phyloP scores from a whole-genome alignment of 768 basidiomycete species.

The Mycena filopes region DNA sequence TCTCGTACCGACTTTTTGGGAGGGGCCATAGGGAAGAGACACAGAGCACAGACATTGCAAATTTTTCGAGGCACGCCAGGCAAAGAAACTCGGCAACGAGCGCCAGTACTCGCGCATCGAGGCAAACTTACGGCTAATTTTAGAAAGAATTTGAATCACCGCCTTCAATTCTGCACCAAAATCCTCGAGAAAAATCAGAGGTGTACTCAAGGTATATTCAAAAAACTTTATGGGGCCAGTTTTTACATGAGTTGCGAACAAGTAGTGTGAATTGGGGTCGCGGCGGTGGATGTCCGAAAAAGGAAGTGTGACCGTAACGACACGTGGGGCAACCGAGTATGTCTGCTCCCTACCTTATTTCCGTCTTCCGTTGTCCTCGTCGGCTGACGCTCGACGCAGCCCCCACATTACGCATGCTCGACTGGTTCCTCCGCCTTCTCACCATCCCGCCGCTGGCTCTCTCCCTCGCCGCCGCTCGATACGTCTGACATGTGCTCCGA shows the following conservation, averaged over 20 bases:
- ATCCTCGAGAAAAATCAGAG: not conserved
- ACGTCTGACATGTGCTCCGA: no score
- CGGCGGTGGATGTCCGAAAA: slow-evolving; percentile 1
- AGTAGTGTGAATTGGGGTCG: no score
- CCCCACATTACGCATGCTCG: no score
- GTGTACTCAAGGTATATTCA: no score
- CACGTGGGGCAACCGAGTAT: slow-evolving; percentile 5
- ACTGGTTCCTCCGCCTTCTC: no score
- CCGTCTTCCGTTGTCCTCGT: no score
- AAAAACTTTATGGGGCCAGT: no score
- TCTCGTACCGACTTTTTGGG: slow-evolving; percentile 1
- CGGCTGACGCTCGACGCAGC: no score
- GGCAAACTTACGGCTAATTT: not conserved
- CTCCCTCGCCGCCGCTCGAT: no score
- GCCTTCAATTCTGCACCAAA: not conserved
- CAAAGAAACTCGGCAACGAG: slow-evolving; percentile 5
- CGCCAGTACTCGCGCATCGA: slow-evolving; percentile 2
- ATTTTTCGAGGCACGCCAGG: slow-evolving; percentile 1
- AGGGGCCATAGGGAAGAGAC: slow-evolving; percentile 7
- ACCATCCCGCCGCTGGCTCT: no score
- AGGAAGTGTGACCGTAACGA: not conserved
- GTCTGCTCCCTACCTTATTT: slow-evolving; percentile 11
- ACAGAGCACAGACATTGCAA: not conserved
- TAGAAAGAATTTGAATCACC: not conserved
- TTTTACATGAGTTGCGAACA: no score